Base-by-base conservation (phyloP, 441 rosid species). In the Pelargonium australe region DNA sequence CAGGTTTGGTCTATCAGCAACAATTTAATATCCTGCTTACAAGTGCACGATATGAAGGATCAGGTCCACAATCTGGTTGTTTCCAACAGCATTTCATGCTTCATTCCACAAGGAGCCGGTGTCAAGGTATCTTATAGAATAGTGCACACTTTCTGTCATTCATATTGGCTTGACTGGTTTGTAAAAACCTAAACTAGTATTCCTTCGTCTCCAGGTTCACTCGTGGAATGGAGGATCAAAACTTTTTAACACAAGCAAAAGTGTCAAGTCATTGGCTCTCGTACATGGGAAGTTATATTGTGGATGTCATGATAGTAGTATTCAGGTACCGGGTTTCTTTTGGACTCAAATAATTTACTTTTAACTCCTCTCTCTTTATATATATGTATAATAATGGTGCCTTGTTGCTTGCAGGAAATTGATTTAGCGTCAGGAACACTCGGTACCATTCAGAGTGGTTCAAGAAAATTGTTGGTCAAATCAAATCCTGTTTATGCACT, bases 81-180 rank as follows among this genome's bases (percentile, higher is more conserved):
- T 17, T 80, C 82, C 57, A 82, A 81, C 47, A 75, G 83, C 77
- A 65, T 82, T 25, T 77, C 85, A 1, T 87, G 89, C 80, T 89
- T 89, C 83, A 79, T 84, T 70, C 88, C 95, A 12, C 92, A 87
- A 53, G 95, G 95, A 72, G 81, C 89, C n/a, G 92, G 95, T 25
- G 78, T 89, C 68, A 89, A 87, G 92, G 95, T 87, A 83, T 64
- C 57, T 10, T 6, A 40, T n/a, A 34, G 51, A 20, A 13, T 14
- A 45, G 19, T 20, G 47, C 31, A 37, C 25, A 4, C 60, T 40
- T 44, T 10, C 23, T 16, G 12, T 57, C 57, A 49, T 11, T 14
- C 13, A 14, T 25, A 14, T 60, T 2, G 63, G 28, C 20, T 55
- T 6, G 23, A 55, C 5, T 6, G 10, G 20, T 55, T 16, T 4